Evolutionary conservation across 805 yeast genomes (phyloP).

Genomic region (Teunomyces lycoperdinae): DNA sequence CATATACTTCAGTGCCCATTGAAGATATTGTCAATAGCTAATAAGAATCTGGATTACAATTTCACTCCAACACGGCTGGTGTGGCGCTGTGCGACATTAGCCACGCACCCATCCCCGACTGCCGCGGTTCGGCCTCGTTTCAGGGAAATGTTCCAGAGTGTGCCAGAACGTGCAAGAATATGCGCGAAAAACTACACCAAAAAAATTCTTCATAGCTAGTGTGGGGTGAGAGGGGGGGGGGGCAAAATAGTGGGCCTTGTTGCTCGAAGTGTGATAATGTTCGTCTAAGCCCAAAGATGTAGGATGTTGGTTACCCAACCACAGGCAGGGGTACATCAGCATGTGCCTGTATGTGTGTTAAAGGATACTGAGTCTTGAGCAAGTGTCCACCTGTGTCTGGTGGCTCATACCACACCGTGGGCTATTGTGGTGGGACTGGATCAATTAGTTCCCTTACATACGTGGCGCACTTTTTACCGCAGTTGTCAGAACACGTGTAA

Average conservation of each 20-base stretch:
- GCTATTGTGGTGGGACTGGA: not conserved
- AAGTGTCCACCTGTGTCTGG: not conserved
- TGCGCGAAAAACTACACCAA: not conserved
- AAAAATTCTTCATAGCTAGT: not conserved
- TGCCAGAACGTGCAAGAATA: not conserved
- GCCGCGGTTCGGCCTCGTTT: conserved; percentile 1
- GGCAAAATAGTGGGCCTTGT: not conserved
- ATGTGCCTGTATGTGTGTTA: not conserved
- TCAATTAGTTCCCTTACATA: not conserved
- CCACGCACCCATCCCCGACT: not conserved
- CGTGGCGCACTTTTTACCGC: conserved; percentile 1
- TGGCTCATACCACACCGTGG: not conserved
- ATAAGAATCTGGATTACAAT: not conserved
- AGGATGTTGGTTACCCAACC: not conserved
- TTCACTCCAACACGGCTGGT: not conserved
- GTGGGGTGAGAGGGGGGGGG: not conserved
- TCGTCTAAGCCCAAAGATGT: not conserved
- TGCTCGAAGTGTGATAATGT: not conserved
- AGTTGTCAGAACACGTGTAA: conserved; percentile 2
- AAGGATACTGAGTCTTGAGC: not conserved
- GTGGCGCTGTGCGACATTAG: not conserved
- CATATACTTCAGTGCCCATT: too few relatives aligned
- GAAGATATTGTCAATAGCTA: too few relatives aligned
- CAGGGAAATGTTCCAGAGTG: not conserved
- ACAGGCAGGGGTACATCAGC: not conserved